Evolutionary conservation across 2,329 filamentous ascomycete species (phyloP).

Genomic region (Lasiodiplodia sp.): DNA sequence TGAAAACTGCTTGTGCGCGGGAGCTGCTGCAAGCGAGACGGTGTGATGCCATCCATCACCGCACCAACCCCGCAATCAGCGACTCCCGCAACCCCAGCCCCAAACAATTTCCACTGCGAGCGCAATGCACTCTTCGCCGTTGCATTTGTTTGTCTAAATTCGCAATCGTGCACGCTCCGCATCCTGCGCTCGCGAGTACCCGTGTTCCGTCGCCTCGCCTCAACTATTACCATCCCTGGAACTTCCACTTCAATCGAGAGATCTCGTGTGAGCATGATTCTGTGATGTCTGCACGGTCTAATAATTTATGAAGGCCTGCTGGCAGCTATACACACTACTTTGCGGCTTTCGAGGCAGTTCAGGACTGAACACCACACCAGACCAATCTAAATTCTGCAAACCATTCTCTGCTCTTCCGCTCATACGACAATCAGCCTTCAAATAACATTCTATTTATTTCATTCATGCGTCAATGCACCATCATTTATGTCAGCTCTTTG

Average conservation of each 20-base stretch:
- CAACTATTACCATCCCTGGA: neutral
- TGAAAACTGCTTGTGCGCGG: conserved; percentile 30
- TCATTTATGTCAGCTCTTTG: neutral
- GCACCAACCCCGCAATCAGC: conserved; percentile 21
- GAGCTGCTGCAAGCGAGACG: conserved; percentile 27
- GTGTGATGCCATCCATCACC: conserved; percentile 28
- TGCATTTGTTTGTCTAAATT: neutral
- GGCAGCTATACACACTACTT: neutral
- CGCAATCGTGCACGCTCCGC: conserved; percentile 3
- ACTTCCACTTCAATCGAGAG: neutral
- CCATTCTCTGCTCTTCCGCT: neutral
- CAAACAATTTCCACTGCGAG: neutral
- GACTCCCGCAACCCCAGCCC: neutral
- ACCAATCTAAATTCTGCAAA: neutral
- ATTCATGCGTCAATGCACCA: neutral
- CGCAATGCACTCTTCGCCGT: neutral
- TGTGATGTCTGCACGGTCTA: neutral
- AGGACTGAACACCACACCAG: neutral
- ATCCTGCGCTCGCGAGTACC: conserved; percentile 14
- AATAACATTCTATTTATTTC: neutral
- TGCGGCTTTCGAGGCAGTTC: neutral
- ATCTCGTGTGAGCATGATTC: neutral
- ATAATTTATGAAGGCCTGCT: neutral
- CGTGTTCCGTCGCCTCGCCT: conserved; percentile 16
- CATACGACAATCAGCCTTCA: neutral